These are phyloP conservation scores for Coriolopsis trogii DNA, from an alignment of 1,284 basidiomycete genomes.

Conservation along the genomic window DNA sequence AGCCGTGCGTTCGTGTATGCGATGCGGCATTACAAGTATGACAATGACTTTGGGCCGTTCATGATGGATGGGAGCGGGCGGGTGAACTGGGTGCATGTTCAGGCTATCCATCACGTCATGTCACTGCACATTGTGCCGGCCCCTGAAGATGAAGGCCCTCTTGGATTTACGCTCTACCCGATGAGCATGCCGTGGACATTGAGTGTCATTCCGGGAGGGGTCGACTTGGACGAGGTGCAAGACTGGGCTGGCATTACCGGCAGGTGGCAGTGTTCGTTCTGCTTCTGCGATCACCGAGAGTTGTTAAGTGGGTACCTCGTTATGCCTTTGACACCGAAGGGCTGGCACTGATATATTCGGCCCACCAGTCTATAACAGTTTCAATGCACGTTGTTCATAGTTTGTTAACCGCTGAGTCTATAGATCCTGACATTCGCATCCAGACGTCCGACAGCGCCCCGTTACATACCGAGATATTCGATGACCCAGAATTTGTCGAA, in stretches of 20 bases:
- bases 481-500: conserved; percentile 52
- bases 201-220: conserved; percentile 42
- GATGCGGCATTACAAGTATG: conserved; percentile 52
- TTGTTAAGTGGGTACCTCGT: conserved; percentile 52
- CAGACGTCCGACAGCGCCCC: conserved; percentile 35
- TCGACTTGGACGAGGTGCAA: conserved; percentile 39
- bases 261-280: conserved; percentile 62
- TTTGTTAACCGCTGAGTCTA: no score
- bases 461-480: conserved; percentile 51
- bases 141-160: conserved; percentile 30
- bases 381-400: no score
- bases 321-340: background rate
- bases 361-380: conserved; percentile 56
- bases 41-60: conserved; percentile 62
- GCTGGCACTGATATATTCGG: no score
- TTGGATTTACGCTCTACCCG: conserved; percentile 43
- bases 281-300: conserved; percentile 68
- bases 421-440: no score
- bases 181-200: conserved; percentile 60
- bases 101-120: conserved; percentile 57
- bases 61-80: conserved; percentile 40
- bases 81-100: conserved; percentile 66
- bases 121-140: conserved; percentile 53
- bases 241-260: conserved; percentile 73
- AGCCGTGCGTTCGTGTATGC: conserved; percentile 63